These are phyloP conservation scores for Anthoceros angustus DNA, from an alignment of 225 moss, liverwort and hornwort genomes.

Conservation along the genomic window DNA sequence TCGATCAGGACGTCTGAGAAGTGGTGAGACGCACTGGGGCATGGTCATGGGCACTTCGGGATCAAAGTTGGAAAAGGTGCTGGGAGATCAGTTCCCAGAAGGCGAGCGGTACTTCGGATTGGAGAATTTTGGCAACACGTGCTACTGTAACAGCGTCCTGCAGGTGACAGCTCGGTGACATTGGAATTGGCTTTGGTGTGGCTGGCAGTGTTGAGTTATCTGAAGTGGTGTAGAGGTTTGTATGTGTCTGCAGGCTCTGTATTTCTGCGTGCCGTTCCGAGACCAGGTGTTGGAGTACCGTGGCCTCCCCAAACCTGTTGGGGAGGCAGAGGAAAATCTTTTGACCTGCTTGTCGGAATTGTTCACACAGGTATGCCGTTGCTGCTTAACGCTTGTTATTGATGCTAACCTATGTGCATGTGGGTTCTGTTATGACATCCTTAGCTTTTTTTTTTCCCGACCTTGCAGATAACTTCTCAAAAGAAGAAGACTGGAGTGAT, in stretches of 20 bases:
- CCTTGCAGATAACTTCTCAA: slow-evolving; percentile 57
- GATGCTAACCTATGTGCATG: not conserved
- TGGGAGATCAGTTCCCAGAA: slow-evolving; percentile 93
- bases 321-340: slow-evolving; percentile 80
- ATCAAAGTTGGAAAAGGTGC: slow-evolving; percentile 98
- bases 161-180: slow-evolving; percentile 40
- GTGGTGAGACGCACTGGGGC: slow-evolving; percentile 5
- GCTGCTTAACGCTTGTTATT: not conserved
- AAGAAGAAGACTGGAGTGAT: slow-evolving; percentile 99
- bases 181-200: not conserved
- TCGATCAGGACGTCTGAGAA: too few relatives aligned
- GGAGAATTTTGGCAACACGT: slow-evolving; percentile 94
- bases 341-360: slow-evolving; percentile 86
- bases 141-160: slow-evolving; percentile 93
- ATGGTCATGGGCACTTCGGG: slow-evolving; percentile 99
- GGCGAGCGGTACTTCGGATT: slow-evolving; percentile 86
- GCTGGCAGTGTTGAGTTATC: not conserved
- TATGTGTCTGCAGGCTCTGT: slow-evolving; percentile 48
- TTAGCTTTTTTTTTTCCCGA: not conserved
- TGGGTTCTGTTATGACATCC: not conserved
- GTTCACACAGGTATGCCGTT: slow-evolving; percentile 54
- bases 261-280: slow-evolving; percentile 96
- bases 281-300: slow-evolving; percentile 85
- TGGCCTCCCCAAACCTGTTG: slow-evolving; percentile 41
- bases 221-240: not conserved